A percentile compares a stretch with the other conserved stretches of the same genome.
Evolutionary conservation across 2,329 filamentous ascomycete species (phyloP).

Genomic region (Teratosphaeriaceae sp.): DNA sequence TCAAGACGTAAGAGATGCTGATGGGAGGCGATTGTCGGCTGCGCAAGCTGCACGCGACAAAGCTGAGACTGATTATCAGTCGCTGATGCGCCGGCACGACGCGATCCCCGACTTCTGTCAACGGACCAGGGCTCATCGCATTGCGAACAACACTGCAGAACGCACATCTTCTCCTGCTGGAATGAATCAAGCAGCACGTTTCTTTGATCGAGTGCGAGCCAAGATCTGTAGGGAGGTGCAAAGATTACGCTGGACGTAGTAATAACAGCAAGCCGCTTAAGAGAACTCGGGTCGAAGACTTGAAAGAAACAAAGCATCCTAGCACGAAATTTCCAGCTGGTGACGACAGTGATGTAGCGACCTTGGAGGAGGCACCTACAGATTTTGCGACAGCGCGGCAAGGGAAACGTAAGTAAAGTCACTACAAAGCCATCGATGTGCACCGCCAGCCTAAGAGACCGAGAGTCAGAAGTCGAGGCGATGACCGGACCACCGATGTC

Average conservation of each 20-base stretch:
- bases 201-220: constrained; percentile 1
- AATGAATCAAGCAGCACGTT: constrained; percentile 4
- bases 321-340: not conserved
- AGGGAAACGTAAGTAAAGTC: not conserved
- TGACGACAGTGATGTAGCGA: not conserved
- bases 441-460: not conserved
- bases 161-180: not conserved
- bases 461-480: not conserved
- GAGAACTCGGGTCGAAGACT: not conserved
- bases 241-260: not conserved
- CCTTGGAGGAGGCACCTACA: not conserved
- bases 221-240: not conserved
- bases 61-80: not conserved
- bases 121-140: not conserved
- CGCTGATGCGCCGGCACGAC: not conserved
- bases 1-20: not conserved
- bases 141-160: constrained; percentile 1
- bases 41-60: not conserved
- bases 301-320: not conserved
- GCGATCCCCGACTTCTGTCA: not conserved
- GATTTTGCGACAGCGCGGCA: not conserved
- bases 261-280: not conserved
- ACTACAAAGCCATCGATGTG: not conserved
- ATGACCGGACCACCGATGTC: not conserved
- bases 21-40: not conserved